phyloP scores from a whole-genome alignment of 257 asterid genomes.

The Salvia hispanica region DNA sequence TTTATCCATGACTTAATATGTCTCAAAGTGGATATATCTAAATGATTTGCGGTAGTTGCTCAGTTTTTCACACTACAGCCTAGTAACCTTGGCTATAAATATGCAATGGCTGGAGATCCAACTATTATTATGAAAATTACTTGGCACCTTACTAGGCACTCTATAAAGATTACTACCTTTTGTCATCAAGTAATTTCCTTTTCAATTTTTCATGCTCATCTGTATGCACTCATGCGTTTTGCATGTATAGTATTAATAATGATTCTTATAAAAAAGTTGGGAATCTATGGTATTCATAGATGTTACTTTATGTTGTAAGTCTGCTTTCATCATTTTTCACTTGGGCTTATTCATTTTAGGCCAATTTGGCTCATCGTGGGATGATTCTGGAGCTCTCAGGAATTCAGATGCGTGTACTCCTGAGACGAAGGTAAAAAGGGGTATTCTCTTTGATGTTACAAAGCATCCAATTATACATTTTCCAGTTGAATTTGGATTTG shows the following conservation, averaged over 20 bases:
- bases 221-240: conserved; percentile 18
- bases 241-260: conserved; percentile 2
- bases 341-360: conserved; percentile 36
- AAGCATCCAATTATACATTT: conserved; percentile 20
- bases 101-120: too few relatives aligned
- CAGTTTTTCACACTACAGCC: too few relatives aligned
- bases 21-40: background rate
- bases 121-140: too few relatives aligned
- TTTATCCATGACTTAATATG: background rate
- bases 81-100: too few relatives aligned
- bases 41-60: too few relatives aligned
- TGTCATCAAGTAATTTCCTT: background rate
- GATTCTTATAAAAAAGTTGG: background rate
- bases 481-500: conserved; percentile 22
- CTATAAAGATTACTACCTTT: background rate
- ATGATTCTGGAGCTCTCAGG: conserved; percentile 44
- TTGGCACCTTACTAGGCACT: conserved; percentile 20
- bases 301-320: background rate
- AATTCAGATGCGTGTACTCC: conserved; percentile 59
- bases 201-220: conserved; percentile 20
- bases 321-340: conserved; percentile 25
- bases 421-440: conserved; percentile 58
- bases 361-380: conserved; percentile 46
- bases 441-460: conserved; percentile 36
- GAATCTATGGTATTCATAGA: conserved; percentile 13